These are phyloP conservation scores for Azolla pinnata DNA, from an alignment of 75 land plant genomes.

Conservation along the genomic window DNA sequence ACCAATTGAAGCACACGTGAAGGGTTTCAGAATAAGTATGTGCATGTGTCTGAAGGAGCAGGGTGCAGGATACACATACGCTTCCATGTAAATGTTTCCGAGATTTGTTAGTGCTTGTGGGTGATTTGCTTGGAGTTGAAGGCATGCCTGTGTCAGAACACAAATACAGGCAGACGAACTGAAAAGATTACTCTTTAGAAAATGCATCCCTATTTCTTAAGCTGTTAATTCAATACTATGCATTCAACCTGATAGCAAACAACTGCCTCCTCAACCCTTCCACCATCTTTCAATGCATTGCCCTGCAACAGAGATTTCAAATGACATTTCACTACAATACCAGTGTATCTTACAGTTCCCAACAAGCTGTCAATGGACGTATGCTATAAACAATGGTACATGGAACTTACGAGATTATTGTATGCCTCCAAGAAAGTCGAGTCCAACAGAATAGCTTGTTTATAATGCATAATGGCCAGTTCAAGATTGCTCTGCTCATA, in stretches of 20 bases:
- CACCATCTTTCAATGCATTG: slow-evolving; percentile 91
- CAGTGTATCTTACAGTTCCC: no score
- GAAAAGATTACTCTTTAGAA: no score
- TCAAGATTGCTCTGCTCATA: slow-evolving; percentile 88
- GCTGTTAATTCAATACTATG: no score
- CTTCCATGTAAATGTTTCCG: slow-evolving; percentile 97
- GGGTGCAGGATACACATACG: slow-evolving; percentile 32
- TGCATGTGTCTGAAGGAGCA: not conserved
- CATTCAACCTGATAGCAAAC: slow-evolving; percentile 90
- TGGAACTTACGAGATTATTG: slow-evolving; percentile 90
- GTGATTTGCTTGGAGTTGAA: slow-evolving; percentile 71
- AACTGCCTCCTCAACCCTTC: slow-evolving; percentile 89
- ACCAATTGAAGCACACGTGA: not conserved
- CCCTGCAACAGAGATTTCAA: no score
- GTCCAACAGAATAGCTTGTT: slow-evolving; percentile 77
- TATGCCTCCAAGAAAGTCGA: slow-evolving; percentile 82
- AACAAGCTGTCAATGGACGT: no score
- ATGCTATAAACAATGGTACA: no score
- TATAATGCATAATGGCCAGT: slow-evolving; percentile 79
- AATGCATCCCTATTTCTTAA: no score
- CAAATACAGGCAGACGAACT: no score
- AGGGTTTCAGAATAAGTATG: no score
- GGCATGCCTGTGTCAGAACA: slow-evolving; percentile 89
- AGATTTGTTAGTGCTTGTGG: slow-evolving; percentile 98
- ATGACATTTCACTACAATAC: no score